Conservation (phyloP, 2,329 filamentous ascomycete species). For the Fusarium sulawesiense region DNA sequence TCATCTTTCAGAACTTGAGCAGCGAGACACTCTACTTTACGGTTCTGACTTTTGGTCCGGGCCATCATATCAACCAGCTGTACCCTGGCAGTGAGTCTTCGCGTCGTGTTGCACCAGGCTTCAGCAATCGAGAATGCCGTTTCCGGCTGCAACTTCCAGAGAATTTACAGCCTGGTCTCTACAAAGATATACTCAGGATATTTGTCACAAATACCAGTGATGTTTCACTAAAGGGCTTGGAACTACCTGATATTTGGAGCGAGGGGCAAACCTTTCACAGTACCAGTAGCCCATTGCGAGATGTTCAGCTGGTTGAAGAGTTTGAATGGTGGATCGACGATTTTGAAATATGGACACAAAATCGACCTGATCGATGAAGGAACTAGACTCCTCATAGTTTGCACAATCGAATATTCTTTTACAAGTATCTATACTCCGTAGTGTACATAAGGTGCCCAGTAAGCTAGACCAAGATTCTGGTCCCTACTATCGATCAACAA, state of each 20-base stretch:
- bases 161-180: not conserved
- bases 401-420: not conserved
- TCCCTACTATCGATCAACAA: fast-evolving
- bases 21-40: not conserved
- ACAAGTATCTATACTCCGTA: not conserved
- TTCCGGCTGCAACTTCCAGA: not conserved
- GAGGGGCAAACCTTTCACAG: not conserved
- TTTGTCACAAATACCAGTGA: not conserved
- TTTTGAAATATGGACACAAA: not conserved
- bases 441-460: constrained; percentile 3
- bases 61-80: not conserved
- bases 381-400: not conserved
- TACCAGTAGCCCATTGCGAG: not conserved
- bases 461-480: not conserved
- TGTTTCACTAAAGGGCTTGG: not conserved
- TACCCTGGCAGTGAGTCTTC: not conserved
- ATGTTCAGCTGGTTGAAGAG: not conserved
- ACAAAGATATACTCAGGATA: not conserved
- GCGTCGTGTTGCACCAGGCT: not conserved
- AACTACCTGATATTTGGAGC: constrained; percentile 1
- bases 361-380: not conserved
- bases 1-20: not conserved
- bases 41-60: not conserved
- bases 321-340: constrained; percentile 5
- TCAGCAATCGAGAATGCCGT: not conserved